Percentiles rank a stretch among this genome's conserved stretches.
phyloP scores from a whole-genome alignment of 2,329 filamentous ascomycete genomes.

The Colletotrichum abscissum region DNA sequence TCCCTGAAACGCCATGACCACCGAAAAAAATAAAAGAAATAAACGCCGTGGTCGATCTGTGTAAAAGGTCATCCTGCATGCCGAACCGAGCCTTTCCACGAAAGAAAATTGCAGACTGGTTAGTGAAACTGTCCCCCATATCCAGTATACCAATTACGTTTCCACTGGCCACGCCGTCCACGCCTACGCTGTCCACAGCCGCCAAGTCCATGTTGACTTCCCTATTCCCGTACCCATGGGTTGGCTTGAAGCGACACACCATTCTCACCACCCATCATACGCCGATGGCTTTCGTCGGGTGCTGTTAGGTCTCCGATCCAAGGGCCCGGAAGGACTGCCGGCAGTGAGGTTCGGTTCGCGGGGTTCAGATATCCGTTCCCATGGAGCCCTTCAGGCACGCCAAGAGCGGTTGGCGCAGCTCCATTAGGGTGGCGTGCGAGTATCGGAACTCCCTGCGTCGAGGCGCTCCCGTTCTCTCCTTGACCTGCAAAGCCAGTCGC shows the following conservation, averaged over 20 bases:
- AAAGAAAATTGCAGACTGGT: slow-evolving; percentile 5
- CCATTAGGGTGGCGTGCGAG: neutral
- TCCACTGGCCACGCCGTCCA: neutral
- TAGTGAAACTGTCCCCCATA: no score
- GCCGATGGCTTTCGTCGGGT: slow-evolving; percentile 12
- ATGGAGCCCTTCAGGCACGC: neutral
- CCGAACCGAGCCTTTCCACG: neutral
- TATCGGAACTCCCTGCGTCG: neutral
- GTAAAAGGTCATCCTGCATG: neutral
- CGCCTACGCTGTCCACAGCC: no score
- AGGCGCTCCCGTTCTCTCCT: neutral
- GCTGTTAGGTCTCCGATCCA: slow-evolving; percentile 2
- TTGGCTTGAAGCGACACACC: neutral
- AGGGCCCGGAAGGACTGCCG: slow-evolving; percentile 9
- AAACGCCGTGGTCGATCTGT: slow-evolving; percentile 15
- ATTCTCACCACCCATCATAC: neutral
- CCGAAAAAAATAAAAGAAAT: neutral
- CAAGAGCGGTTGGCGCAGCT: neutral
- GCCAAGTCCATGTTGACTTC: no score
- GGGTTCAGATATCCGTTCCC: neutral
- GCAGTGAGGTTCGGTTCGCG: slow-evolving; percentile 21
- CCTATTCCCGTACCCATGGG: slow-evolving; percentile 16
- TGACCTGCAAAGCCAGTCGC: neutral
- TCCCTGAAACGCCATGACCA: slow-evolving; percentile 17
- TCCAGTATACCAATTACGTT: neutral